Evolutionary conservation across 1,139 yeast genomes (phyloP).

Genomic region (Suhomyces choctaworum): DNA sequence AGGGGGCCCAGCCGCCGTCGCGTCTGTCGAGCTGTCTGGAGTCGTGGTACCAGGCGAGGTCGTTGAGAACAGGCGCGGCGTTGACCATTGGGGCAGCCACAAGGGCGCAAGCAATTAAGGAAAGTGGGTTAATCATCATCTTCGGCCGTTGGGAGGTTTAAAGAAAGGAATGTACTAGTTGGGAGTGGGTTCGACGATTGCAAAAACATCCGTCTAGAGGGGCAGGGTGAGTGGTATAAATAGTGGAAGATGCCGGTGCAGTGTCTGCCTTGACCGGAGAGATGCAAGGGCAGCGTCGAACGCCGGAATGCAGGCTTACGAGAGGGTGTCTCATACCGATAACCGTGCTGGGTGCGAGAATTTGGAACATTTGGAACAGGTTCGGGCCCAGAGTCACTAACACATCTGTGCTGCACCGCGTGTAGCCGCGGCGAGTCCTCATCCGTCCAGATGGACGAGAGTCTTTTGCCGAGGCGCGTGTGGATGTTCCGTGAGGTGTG

Average conservation of each 20-base stretch:
- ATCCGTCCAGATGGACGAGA: no score
- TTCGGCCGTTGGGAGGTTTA: not conserved
- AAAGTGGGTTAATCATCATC: conserved; percentile 13
- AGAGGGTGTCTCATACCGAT: no score
- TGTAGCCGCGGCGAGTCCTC: no score
- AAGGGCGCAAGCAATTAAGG: conserved; percentile 8
- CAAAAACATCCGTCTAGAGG: not conserved
- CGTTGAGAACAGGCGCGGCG: conserved; percentile 5
- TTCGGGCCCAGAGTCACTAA: no score
- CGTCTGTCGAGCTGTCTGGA: conserved; percentile 3
- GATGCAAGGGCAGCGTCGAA: not conserved
- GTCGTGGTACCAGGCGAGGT: not conserved
- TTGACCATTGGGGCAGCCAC: conserved; percentile 1
- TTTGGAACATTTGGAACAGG: no score
- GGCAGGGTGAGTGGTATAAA: not conserved
- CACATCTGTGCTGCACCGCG: no score
- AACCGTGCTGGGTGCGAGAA: not conserved
- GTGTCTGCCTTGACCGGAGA: not conserved
- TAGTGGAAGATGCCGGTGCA: not conserved
- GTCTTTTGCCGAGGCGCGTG: no score
- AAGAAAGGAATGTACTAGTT: conserved; percentile 12
- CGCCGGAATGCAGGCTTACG: not conserved
- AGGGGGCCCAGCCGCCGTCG: conserved; percentile 7
- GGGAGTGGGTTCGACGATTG: conserved; percentile 6
- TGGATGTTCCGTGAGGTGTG: no score